A percentile compares a stretch with the other conserved stretches of the same genome.
phyloP scores from a whole-genome alignment of 805 yeast genomes.

The Candida germanica region DNA sequence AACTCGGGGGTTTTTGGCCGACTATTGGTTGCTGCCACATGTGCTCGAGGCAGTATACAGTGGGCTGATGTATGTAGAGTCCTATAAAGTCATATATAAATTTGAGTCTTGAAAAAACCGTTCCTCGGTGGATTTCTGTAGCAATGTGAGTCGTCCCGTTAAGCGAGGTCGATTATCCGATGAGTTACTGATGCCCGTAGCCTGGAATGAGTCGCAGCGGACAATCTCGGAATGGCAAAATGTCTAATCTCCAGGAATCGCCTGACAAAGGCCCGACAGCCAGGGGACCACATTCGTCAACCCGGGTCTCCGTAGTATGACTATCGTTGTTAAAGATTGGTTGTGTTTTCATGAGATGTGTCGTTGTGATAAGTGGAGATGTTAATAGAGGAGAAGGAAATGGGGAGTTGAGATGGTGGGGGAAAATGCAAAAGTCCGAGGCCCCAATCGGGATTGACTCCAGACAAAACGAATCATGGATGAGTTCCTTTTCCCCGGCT shows the following conservation, averaged over 20 bases:
- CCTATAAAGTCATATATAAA: too few relatives aligned
- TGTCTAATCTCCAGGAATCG: not conserved
- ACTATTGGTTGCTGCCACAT: too few relatives aligned
- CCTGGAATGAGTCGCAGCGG: slow-evolving; percentile 6
- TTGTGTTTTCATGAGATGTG: too few relatives aligned
- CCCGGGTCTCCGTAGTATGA: not conserved
- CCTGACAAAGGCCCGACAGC: not conserved
- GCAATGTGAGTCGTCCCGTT: not conserved
- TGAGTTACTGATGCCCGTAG: slow-evolving; percentile 1
- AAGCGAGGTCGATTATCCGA: slow-evolving; percentile 3
- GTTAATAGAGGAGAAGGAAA: not conserved
- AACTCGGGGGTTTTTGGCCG: too few relatives aligned
- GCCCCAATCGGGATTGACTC: not conserved
- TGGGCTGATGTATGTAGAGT: too few relatives aligned
- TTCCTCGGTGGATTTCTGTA: too few relatives aligned
- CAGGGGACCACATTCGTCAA: too few relatives aligned
- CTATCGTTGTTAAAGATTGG: too few relatives aligned
- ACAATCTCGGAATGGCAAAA: slow-evolving; percentile 2
- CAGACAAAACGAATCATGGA: not conserved
- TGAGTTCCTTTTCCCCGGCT: slow-evolving; percentile 9
- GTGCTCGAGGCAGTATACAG: too few relatives aligned
- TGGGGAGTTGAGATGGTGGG: not conserved
- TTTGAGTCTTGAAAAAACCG: too few relatives aligned
- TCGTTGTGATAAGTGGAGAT: too few relatives aligned
- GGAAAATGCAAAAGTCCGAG: slow-evolving; percentile 5